Base-by-base conservation (phyloP, 805 yeast genomes). In the Yamadazyma philogaea region DNA sequence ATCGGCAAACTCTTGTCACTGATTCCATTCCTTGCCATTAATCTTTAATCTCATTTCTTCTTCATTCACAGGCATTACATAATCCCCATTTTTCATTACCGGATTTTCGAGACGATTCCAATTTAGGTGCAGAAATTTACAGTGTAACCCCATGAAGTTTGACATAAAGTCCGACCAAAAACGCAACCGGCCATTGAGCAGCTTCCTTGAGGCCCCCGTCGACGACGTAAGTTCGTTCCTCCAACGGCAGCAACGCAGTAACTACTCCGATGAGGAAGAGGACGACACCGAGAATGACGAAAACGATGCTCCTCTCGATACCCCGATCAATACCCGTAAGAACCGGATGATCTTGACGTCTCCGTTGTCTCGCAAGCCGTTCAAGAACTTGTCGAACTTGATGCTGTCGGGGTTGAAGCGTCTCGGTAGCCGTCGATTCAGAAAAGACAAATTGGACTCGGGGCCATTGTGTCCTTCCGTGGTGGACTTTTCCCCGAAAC, bases 181-280 rank as follows among this genome's bases (percentile, higher is more conserved):
- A 28, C 36, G 59, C 31, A 48, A 53, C 34, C 53, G 72, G 27
- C 70, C 72, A 1, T 46, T 60, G 35, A 58, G 68, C 40, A 60
- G 70, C 10, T 61, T 58, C 46, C 64, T 62, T 34, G 74, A 69
- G 42, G 61, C 72, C 1, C 75, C 77, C 7, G 59, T 69, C n/a
- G 34, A 32, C n/a, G 34, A 40, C 17, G 30, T 49, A 3, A 42
- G 39, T 22, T 14, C 11, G 3, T 39, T 34, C 19, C 42, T 46
- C 26, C 46, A 49, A 28, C 32, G 21, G 8, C 47, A 43, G 24
- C 46, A 43, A 12, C 20, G 34, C 24, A 17, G 20, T 10, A 26
- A 42, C 15, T 40, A 10, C 32, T 40, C 48, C 5, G 32, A 34
- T 1, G 43, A 48, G 6, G 39, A 21, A 20, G 45, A 38, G 11